Percentiles rank a stretch among this genome's conserved stretches.
phyloP scores from a whole-genome alignment of 2,329 filamentous ascomycete species.

The Colletotrichum sp. region DNA sequence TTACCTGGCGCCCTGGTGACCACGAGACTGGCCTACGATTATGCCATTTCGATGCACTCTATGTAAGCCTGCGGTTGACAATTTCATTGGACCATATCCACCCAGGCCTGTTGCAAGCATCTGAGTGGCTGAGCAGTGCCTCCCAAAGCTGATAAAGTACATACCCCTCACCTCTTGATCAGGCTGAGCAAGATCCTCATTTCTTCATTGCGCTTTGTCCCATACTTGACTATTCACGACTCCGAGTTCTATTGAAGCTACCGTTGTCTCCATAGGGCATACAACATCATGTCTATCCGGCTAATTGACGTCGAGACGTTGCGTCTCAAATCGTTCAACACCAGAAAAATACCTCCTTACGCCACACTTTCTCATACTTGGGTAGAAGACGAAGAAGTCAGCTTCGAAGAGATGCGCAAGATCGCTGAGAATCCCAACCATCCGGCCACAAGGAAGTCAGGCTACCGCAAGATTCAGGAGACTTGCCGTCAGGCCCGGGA shows the following conservation, averaged over 20 bases:
- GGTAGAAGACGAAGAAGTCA: slow-evolving; percentile 28
- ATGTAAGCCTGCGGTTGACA: no score
- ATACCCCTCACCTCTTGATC: not conserved
- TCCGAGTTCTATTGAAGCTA: no score
- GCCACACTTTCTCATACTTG: slow-evolving; percentile 25
- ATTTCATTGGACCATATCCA: no score
- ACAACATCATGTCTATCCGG: not conserved
- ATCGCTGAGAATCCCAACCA: fast-evolving
- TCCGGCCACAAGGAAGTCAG: fast-evolving
- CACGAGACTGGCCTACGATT: not conserved
- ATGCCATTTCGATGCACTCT: not conserved
- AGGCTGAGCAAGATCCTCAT: not conserved
- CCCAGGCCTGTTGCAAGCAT: no score
- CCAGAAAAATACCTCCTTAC: fast-evolving
- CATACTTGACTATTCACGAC: no score
- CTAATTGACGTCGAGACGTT: not conserved
- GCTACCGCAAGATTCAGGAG: not conserved
- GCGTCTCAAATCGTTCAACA: not conserved
- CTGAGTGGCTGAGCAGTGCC: not conserved
- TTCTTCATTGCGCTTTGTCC: not conserved
- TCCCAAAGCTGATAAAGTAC: fast-evolving
- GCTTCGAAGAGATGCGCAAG: slow-evolving; percentile 1
- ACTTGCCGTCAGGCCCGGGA: not conserved
- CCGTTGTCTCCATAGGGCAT: no score
- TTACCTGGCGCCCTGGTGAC: no score